Conservation (phyloP, 257 asterid species). For the Solanum sparsipilum region DNA sequence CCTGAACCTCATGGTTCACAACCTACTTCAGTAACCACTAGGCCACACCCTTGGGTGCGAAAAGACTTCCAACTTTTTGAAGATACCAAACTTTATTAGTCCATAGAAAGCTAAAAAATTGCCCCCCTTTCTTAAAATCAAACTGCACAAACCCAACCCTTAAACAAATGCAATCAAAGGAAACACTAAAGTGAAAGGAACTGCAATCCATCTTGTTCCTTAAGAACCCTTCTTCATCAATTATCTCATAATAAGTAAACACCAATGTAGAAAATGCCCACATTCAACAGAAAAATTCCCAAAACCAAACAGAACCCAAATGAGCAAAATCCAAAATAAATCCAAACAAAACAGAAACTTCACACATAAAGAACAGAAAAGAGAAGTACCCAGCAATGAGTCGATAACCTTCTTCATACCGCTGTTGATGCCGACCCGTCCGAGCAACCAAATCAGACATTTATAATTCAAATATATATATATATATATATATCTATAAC, state of each 20-base stretch:
- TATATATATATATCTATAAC: neutral
- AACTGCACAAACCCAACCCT: neutral
- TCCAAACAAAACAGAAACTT: constrained; percentile 18
- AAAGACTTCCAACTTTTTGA: neutral
- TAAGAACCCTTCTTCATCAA: neutral
- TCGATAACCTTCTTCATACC: constrained; percentile 76
- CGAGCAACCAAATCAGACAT: constrained; percentile 96
- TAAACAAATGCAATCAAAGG: neutral
- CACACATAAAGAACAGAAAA: neutral
- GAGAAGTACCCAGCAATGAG: constrained; percentile 67
- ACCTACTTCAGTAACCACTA: neutral
- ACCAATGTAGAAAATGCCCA: neutral
- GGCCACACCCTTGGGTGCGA: neutral
- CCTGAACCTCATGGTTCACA: neutral
- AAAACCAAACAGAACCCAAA: neutral
- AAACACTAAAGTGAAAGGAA: neutral
- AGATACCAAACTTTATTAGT: neutral
- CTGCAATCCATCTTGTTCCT: neutral
- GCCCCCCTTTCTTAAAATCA: neutral
- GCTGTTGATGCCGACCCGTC: constrained; percentile 87
- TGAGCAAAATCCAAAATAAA: constrained; percentile 2
- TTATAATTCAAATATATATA: constrained; percentile 11
- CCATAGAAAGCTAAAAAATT: neutral
- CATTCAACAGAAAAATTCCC: neutral
- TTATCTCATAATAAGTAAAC: neutral